Evolutionary conservation across 768 basidiomycete species (phyloP).

Genomic region (Mycena filopes): DNA sequence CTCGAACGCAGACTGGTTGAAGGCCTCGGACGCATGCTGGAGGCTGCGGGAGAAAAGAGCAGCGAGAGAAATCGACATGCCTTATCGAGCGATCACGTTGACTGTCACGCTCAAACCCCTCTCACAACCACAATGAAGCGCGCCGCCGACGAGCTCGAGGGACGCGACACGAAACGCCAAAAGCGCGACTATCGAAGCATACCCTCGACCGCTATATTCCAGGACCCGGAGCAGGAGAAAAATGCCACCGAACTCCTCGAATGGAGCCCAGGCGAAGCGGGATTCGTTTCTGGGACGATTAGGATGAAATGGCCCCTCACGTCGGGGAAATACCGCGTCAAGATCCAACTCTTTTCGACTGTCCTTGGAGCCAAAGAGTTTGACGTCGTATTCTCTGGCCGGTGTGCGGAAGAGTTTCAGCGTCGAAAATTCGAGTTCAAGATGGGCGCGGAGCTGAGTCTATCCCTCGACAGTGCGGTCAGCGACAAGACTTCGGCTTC

Average conservation of each 20-base stretch:
- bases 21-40: slow-evolving; percentile 50
- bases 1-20: slow-evolving; percentile 51
- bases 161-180: slow-evolving; percentile 29
- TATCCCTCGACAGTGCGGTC: slow-evolving; percentile 60
- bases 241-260: slow-evolving; percentile 46
- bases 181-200: slow-evolving; percentile 10
- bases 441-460: slow-evolving; percentile 52
- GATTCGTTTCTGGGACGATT: slow-evolving; percentile 54
- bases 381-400: slow-evolving; percentile 51
- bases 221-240: slow-evolving; percentile 40
- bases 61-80: slow-evolving; percentile 48
- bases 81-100: slow-evolving; percentile 6
- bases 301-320: slow-evolving; percentile 57
- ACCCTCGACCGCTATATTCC: slow-evolving; percentile 30
- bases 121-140: slow-evolving; percentile 35
- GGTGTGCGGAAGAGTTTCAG: slow-evolving; percentile 42
- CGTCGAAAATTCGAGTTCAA: slow-evolving; percentile 48
- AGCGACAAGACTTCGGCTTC: slow-evolving; percentile 41
- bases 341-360: slow-evolving; percentile 39
- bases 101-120: background rate
- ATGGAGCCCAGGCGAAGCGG: slow-evolving; percentile 42
- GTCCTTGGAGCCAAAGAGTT: slow-evolving; percentile 40
- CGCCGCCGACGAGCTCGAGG: slow-evolving; percentile 16
- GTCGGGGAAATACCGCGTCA: slow-evolving; percentile 42
- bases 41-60: slow-evolving; percentile 51